phyloP scores from a whole-genome alignment of 352 stramenopile species.

The Aphanomyces euteiches region DNA sequence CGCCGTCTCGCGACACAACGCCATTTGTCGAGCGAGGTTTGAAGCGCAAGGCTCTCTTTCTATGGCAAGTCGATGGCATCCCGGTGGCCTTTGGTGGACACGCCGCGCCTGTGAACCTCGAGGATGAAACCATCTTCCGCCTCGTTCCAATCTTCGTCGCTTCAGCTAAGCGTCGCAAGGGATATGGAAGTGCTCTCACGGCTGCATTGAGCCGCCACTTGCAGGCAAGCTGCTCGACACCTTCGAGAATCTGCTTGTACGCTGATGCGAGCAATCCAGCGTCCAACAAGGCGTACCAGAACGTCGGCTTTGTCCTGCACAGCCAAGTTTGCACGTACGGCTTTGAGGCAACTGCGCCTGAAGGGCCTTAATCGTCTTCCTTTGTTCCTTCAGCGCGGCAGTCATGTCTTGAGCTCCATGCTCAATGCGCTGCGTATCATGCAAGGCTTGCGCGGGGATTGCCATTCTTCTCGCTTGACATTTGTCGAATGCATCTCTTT shows the following conservation, averaged over 20 bases:
- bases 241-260: constrained; percentile 9
- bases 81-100: constrained; percentile 14
- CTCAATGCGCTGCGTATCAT: not conserved
- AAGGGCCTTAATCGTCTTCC: too few relatives aligned
- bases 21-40: not conserved
- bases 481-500: too few relatives aligned
- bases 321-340: constrained; percentile 2
- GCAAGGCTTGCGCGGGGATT: not conserved
- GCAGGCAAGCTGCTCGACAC: not conserved
- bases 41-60: constrained; percentile 1
- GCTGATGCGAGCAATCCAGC: not conserved
- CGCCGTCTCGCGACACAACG: not conserved
- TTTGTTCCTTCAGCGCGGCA: too few relatives aligned
- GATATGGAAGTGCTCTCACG: constrained; percentile 13
- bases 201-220: not conserved
- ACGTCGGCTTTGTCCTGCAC: not conserved
- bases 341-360: not conserved
- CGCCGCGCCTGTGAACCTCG: not conserved
- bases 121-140: not conserved
- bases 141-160: constrained; percentile 21
- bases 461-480: not conserved
- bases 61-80: constrained; percentile 12
- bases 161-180: not conserved
- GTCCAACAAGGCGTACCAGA: constrained; percentile 9
- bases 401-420: not conserved